Percentiles rank a stretch among this genome's conserved stretches.
Evolutionary conservation across 306 rosid genomes (phyloP).

Genomic region (Gastrolobium villosum): DNA sequence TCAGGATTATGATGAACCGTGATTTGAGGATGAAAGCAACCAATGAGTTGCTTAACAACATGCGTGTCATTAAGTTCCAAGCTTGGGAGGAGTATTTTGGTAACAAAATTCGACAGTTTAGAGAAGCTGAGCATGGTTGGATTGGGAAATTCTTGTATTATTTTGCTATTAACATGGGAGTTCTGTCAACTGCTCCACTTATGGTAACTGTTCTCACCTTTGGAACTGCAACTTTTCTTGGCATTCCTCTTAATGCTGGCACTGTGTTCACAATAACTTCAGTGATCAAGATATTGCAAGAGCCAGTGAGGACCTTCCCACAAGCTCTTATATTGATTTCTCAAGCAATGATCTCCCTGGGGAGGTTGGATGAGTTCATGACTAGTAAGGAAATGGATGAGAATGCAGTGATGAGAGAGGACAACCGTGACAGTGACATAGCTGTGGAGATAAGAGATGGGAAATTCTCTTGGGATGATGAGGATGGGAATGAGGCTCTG

Average conservation of each 20-base stretch:
- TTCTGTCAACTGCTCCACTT: constrained; percentile 64
- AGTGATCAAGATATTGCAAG: constrained; percentile 79
- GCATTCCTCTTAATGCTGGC: constrained; percentile 67
- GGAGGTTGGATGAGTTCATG: constrained; percentile 80
- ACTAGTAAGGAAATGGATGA: constrained; percentile 70
- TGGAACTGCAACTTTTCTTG: constrained; percentile 66
- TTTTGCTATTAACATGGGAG: constrained; percentile 56
- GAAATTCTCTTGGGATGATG: constrained; percentile 81
- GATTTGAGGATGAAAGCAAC: constrained; percentile 89
- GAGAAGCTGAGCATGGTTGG: constrained; percentile 77
- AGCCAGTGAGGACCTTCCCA: constrained; percentile 81
- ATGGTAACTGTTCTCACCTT: constrained; percentile 72
- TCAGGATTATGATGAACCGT: constrained; percentile 71
- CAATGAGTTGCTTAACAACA: constrained; percentile 79
- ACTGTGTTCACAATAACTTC: constrained; percentile 80
- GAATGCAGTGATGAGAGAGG: constrained; percentile 64
- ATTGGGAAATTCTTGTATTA: constrained; percentile 81
- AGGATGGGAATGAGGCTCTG: constrained; percentile 56
- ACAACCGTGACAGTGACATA: constrained; percentile 46
- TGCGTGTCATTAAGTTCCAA: constrained; percentile 90
- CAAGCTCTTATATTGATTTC: constrained; percentile 81
- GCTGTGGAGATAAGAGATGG: constrained; percentile 71
- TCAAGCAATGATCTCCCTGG: constrained; percentile 79
- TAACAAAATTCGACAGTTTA: constrained; percentile 63
- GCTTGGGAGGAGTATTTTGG: constrained; percentile 92